Percentiles rank a stretch among this genome's conserved stretches.
Evolutionary conservation across 352 stramenopile species (phyloP).

Genomic region (Phytophthora multivora): DNA sequence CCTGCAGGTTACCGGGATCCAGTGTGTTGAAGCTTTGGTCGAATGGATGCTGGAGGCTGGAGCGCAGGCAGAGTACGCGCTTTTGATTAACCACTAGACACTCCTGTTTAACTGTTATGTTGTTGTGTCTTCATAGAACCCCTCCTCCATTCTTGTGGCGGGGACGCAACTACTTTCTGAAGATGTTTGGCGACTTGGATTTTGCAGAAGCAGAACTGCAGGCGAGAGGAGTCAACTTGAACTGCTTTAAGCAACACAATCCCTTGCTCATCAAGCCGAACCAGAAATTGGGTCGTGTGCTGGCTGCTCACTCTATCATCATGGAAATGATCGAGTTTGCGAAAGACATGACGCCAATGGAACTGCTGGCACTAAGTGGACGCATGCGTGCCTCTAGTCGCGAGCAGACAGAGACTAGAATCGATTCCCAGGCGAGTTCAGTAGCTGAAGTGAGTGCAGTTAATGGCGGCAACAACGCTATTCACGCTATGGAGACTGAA

Average conservation of each 20-base stretch:
- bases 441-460: background rate
- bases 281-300: constrained; percentile 72
- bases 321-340: constrained; percentile 67
- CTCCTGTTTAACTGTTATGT: constrained; percentile 3
- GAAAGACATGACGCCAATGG: constrained; percentile 38
- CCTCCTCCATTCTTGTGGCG: constrained; percentile 76
- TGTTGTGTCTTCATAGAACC: constrained; percentile 33
- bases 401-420: constrained; percentile 3
- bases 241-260: constrained; percentile 62
- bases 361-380: constrained; percentile 30
- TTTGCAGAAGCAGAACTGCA: constrained; percentile 64
- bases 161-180: constrained; percentile 76
- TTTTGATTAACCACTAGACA: background rate
- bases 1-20: constrained; percentile 66
- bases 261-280: constrained; percentile 68
- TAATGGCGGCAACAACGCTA: background rate
- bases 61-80: constrained; percentile 65
- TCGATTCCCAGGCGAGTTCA: constrained; percentile 1
- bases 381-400: constrained; percentile 17
- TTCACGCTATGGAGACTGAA: background rate
- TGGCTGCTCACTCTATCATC: constrained; percentile 77
- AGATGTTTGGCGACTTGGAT: constrained; percentile 73
- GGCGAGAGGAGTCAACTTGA: constrained; percentile 52
- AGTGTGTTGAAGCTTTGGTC: constrained; percentile 78
- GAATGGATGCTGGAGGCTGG: constrained; percentile 85